Conservation (phyloP, 306 rosid genomes). For the Cicer chorassanicum region DNA sequence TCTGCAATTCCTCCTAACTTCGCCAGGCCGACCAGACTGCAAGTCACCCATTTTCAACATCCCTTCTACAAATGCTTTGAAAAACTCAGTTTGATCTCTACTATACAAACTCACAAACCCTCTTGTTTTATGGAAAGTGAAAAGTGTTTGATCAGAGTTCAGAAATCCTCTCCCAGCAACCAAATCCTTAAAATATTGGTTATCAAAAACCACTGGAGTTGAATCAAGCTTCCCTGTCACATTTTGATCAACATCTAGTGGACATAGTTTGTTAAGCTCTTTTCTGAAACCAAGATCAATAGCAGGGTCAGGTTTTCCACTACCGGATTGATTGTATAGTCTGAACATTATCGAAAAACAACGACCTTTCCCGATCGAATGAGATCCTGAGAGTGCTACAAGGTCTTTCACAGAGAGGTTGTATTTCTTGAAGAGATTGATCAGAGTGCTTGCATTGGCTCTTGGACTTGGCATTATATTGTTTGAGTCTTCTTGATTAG, state of each 20-base stretch:
- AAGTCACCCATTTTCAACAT: slow-evolving; percentile 88
- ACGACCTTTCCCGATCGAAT: slow-evolving; percentile 80
- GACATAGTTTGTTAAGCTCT: slow-evolving; percentile 66
- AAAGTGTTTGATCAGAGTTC: slow-evolving; percentile 85
- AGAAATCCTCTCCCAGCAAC: slow-evolving; percentile 77
- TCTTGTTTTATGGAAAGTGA: slow-evolving; percentile 54
- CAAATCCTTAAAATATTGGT: slow-evolving; percentile 90
- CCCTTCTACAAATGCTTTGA: slow-evolving; percentile 67
- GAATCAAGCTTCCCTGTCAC: slow-evolving; percentile 77
- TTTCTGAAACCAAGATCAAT: slow-evolving; percentile 57
- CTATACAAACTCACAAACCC: slow-evolving; percentile 59
- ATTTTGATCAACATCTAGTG: slow-evolving; percentile 67
- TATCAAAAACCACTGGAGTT: slow-evolving; percentile 74
- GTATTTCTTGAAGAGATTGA: slow-evolving; percentile 58
- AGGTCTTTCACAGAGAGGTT: slow-evolving; percentile 65
- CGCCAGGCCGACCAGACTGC: slow-evolving; percentile 69
- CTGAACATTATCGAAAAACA: slow-evolving; percentile 94
- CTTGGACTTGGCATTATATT: slow-evolving; percentile 91
- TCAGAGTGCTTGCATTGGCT: slow-evolving; percentile 75
- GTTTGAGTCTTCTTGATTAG: slow-evolving; percentile 70
- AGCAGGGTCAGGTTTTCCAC: slow-evolving; percentile 74
- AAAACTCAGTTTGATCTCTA: slow-evolving; percentile 51
- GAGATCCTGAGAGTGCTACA: slow-evolving; percentile 89
- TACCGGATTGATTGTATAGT: slow-evolving; percentile 85
- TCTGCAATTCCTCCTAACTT: slow-evolving; percentile 79